Base-by-base conservation (phyloP, 768 basidiomycete genomes). In the Hericium alpestre region DNA sequence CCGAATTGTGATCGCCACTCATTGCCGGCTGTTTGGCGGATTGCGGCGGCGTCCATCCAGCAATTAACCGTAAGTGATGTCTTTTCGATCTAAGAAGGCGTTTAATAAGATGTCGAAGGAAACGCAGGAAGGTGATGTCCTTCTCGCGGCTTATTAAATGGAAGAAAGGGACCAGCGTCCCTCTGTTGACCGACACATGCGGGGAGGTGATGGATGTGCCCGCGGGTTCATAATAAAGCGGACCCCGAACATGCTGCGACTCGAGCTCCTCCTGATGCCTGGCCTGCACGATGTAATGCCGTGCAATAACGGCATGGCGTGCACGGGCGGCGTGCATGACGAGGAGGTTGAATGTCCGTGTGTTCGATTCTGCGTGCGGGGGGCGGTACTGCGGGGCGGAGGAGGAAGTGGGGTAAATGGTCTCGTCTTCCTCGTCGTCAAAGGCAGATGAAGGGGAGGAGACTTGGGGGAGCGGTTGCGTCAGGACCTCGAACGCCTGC, bases 401-500 rank as follows among this genome's bases (percentile, higher is more conserved):
- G 62, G 70, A 12, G 10, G 38, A 59, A 49, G 77, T 68, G 27
- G 74, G 63, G 59, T 69, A 53, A 77, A 69, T 64, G 25, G 77
- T 78, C 59, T 78, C 81, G 63, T 86, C 80, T 52, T 90, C 82
- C 25, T 77, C 77, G 20, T 86, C 84, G 48, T 86, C 84, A 66
- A 83, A 86, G 12, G 59, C 78, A 74, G 55, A 75, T 71, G 61
- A 75, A 72, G 41, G 61, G 57, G 65, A 76, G 71, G 51, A 69
- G 73, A 46, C 77, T 69, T 51, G 53, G 11, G 85, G 82, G 27
- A 90, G 74, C 15, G 87, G 86, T 51, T 82, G 76, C 0, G 89
- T 88, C 57, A 90, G 79, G 27, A 87, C 82, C 62, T 91, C 90
- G 64, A 90, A 92, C 1, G 84, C 77, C 64, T 82, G 80, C 5